Evolutionary conservation across 176 grass and related monocot genomes (phyloP).

Genomic region (Secale cereale): DNA sequence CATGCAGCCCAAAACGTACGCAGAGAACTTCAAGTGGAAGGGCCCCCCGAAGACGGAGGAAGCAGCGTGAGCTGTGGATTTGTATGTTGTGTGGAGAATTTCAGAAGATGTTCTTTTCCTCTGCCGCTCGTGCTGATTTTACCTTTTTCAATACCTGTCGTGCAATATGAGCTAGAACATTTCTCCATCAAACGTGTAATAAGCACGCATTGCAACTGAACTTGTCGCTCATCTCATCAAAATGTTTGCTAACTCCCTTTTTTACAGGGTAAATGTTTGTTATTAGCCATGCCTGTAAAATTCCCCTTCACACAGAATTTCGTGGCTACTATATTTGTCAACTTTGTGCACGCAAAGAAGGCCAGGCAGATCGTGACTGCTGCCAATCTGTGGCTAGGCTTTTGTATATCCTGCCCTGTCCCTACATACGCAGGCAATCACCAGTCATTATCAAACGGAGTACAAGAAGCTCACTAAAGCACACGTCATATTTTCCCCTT

Average conservation of each 20-base stretch:
- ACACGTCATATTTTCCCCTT: constrained; percentile 14
- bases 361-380: not conserved
- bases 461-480: not conserved
- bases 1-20: constrained; percentile 69
- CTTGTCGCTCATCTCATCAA: constrained; percentile 5
- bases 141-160: constrained; percentile 3
- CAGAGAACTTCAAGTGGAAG: constrained; percentile 99
- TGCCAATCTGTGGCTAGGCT: not conserved
- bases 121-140: not conserved
- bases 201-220: constrained; percentile 31
- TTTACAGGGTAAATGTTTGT: not conserved
- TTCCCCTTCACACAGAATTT: not conserved
- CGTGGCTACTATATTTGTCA: not conserved
- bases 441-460: not conserved
- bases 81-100: not conserved
- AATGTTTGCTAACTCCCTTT: not conserved
- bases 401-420: not conserved
- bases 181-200: constrained; percentile 32
- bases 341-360: not conserved
- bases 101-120: constrained; percentile 10
- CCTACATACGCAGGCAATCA: constrained; percentile 15
- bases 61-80: constrained; percentile 33
- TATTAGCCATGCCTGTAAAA: not conserved
- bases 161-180: constrained; percentile 20
- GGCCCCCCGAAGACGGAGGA: constrained; percentile 53